phyloP scores from a whole-genome alignment of 2,329 filamentous ascomycete genomes.

The Xylaria sp. region DNA sequence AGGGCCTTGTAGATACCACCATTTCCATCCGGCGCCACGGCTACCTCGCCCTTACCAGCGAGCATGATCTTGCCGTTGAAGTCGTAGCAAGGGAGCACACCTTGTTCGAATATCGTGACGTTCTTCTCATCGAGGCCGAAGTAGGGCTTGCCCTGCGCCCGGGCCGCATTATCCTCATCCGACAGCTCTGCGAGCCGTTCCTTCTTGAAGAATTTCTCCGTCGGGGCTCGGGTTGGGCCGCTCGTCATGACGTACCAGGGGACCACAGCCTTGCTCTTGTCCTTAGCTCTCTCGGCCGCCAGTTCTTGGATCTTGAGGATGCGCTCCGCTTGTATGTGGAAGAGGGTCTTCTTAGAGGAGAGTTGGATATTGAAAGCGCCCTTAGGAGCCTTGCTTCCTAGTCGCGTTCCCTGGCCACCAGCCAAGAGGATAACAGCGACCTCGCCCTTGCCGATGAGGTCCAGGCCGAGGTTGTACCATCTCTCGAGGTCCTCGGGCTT shows the following conservation, averaged over 20 bases:
- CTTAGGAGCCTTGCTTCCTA: slow-evolving; percentile 96
- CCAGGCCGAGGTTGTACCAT: slow-evolving; percentile 88
- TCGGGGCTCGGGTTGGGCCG: slow-evolving; percentile 89
- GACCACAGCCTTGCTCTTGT: slow-evolving; percentile 70
- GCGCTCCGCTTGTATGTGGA: slow-evolving; percentile 96
- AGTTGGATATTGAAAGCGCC: slow-evolving; percentile 97
- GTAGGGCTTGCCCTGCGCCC: slow-evolving; percentile 61
- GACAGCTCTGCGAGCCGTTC: slow-evolving; percentile 47
- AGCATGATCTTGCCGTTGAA: slow-evolving; percentile 98
- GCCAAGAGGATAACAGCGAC: slow-evolving; percentile 94
- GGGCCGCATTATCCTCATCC: slow-evolving; percentile 72
- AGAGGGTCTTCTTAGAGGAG: slow-evolving; percentile 91
- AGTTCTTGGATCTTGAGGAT: slow-evolving; percentile 88
- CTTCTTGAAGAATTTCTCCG: slow-evolving; percentile 84
- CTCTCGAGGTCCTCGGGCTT: slow-evolving; percentile 78
- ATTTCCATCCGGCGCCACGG: slow-evolving; percentile 96
- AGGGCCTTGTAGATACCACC: slow-evolving; percentile 96
- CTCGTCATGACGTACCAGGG: slow-evolving; percentile 99
- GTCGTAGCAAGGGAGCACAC: slow-evolving; percentile 94
- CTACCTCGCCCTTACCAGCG: slow-evolving; percentile 89
- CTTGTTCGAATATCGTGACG: slow-evolving; percentile 94
- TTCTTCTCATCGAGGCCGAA: slow-evolving; percentile 90
- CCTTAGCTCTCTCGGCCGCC: slow-evolving; percentile 75
- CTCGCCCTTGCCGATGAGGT: slow-evolving; percentile 80
- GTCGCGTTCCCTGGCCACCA: slow-evolving; percentile 92